A percentile compares a stretch with the other conserved stretches of the same genome.
Conservation (phyloP, 2,329 filamentous ascomycete genomes). For the Aspergillus sp. region DNA sequence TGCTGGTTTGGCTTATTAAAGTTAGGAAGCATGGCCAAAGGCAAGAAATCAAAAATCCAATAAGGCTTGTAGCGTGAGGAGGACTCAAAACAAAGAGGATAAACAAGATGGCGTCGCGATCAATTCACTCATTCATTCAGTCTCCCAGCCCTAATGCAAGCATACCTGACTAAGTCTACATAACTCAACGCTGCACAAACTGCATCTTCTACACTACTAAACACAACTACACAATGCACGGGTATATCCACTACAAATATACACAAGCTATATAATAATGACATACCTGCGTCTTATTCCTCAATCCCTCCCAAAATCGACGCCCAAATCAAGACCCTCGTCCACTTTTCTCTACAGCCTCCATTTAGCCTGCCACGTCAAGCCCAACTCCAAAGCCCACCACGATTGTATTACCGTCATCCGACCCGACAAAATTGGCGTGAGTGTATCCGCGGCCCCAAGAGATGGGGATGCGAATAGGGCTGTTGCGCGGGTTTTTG, state of each 20-base stretch:
- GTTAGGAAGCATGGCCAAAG: no score
- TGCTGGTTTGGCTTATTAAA: no score
- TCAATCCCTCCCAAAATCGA: neutral
- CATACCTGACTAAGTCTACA: neutral
- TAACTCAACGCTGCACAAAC: neutral
- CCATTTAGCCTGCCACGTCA: conserved; percentile 58
- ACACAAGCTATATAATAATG: neutral
- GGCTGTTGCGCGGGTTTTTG: conserved; percentile 56
- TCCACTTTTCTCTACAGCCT: conserved; percentile 33
- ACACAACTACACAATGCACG: neutral
- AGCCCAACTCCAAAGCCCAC: conserved; percentile 58
- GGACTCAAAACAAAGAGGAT: no score
- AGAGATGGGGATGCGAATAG: conserved; percentile 62
- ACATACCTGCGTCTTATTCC: neutral
- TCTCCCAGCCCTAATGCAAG: neutral
- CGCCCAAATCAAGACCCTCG: neutral
- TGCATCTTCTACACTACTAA: neutral
- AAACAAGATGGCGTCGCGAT: no score
- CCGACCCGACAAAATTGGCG: conserved; percentile 49
- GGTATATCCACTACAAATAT: neutral
- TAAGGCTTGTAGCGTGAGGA: no score
- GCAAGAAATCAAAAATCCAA: no score
- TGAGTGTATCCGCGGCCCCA: conserved; percentile 59
- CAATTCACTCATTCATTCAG: no score
- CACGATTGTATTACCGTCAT: conserved; percentile 54